Conservation (phyloP, 2,329 filamentous ascomycete genomes). For the Microcyclosporella mali region DNA sequence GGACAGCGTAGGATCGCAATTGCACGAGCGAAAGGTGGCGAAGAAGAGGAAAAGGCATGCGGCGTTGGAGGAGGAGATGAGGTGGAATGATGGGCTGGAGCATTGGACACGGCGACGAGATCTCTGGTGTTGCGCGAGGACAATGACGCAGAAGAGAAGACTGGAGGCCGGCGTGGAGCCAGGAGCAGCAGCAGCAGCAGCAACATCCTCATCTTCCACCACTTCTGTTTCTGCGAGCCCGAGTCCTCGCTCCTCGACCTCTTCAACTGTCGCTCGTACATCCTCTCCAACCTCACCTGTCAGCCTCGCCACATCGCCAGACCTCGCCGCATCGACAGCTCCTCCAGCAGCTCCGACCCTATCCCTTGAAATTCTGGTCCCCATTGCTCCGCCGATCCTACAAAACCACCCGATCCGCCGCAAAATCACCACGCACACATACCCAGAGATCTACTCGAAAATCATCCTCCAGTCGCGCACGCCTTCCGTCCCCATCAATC, state of each 20-base stretch:
- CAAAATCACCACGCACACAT: constrained; percentile 66
- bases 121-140: constrained; percentile 75
- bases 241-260: constrained; percentile 36
- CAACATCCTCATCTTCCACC: constrained; percentile 28
- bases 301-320: constrained; percentile 12
- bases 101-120: constrained; percentile 72
- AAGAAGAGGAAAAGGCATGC: constrained; percentile 35
- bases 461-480: constrained; percentile 73
- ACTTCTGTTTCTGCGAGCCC: constrained; percentile 9
- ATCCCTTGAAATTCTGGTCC: constrained; percentile 48
- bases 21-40: constrained; percentile 23
- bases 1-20: constrained; percentile 37
- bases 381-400: constrained; percentile 66
- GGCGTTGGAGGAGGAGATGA: constrained; percentile 38
- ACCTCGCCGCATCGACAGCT: constrained; percentile 7
- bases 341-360: constrained; percentile 11
- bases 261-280: constrained; percentile 19
- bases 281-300: constrained; percentile 15
- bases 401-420: constrained; percentile 71
- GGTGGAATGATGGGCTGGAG: constrained; percentile 75
- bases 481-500: constrained; percentile 81
- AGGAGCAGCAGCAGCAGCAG: constrained; percentile 3
- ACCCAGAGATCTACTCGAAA: constrained; percentile 82
- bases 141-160: constrained; percentile 35
- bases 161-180: background rate